These are phyloP conservation scores for Volvox africanus DNA, from an alignment of 139 green algal genomes.

Conservation along the genomic window DNA sequence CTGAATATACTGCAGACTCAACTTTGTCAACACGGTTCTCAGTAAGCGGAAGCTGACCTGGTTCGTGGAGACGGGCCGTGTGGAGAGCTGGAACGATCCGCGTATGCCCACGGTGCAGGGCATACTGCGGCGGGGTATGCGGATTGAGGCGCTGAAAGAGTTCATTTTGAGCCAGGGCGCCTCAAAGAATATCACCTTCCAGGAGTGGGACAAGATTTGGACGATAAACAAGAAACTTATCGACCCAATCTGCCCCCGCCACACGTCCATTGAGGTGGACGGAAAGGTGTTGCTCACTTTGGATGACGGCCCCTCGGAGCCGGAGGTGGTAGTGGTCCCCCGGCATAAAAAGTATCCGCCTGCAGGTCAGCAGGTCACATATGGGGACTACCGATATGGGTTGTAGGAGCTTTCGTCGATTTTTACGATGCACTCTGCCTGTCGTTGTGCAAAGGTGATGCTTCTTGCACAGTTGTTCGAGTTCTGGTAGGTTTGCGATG, in stretches of 20 bases:
- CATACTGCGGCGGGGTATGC: slow-evolving; percentile 86
- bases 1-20: too few relatives aligned
- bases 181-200: slow-evolving; percentile 90
- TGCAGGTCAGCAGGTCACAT: slow-evolving; percentile 36
- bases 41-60: slow-evolving; percentile 98
- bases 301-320: slow-evolving; percentile 69
- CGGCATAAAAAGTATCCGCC: slow-evolving; percentile 94
- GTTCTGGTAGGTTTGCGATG: neutral
- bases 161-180: slow-evolving; percentile 98
- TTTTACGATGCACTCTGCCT: too few relatives aligned
- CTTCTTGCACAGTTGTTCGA: neutral
- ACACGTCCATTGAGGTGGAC: slow-evolving; percentile 85
- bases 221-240: slow-evolving; percentile 97
- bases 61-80: slow-evolving; percentile 91
- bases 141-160: slow-evolving; percentile 88
- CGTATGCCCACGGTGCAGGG: slow-evolving; percentile 98
- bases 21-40: slow-evolving; percentile 90
- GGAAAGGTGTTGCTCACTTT: slow-evolving; percentile 77
- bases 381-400: too few relatives aligned
- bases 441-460: neutral
- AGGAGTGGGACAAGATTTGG: slow-evolving; percentile 99
- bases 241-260: slow-evolving; percentile 86
- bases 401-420: too few relatives aligned
- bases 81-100: slow-evolving; percentile 95
- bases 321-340: slow-evolving; percentile 74